These are phyloP conservation scores for Blastobotrys chiropterorum DNA, from an alignment of 805 yeast genomes.

Conservation along the genomic window DNA sequence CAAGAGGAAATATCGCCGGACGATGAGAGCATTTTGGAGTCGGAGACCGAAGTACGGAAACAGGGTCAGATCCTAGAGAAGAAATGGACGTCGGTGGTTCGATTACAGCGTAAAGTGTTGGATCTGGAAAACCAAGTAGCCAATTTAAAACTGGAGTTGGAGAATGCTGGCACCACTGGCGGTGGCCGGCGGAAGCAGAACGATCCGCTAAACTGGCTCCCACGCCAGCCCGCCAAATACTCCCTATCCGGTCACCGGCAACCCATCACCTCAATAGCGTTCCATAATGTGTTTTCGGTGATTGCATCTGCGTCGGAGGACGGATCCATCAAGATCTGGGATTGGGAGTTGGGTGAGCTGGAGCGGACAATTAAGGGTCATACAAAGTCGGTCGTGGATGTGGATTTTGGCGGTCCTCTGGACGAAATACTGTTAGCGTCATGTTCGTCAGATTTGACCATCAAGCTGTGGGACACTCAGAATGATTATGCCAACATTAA, in stretches of 20 bases:
- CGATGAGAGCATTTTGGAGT: conserved; percentile 1
- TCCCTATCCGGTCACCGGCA: conserved; percentile 49
- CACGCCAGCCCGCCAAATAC: conserved; percentile 40
- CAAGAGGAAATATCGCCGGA: conserved; percentile 2
- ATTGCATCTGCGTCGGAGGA: conserved; percentile 63
- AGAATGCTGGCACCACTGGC: conserved; percentile 35
- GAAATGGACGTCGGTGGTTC: conserved; percentile 81
- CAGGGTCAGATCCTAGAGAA: conserved; percentile 45
- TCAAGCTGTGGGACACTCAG: conserved; percentile 66
- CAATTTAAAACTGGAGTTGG: conserved; percentile 37
- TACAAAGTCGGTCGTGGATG: conserved; percentile 56
- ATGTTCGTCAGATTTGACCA: conserved; percentile 44
- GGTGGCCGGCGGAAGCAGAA: conserved; percentile 11
- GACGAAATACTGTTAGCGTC: conserved; percentile 36
- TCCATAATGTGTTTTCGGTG: conserved; percentile 71
- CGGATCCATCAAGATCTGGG: conserved; percentile 72
- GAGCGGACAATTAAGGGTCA: conserved; percentile 66
- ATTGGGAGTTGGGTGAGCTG: conserved; percentile 55
- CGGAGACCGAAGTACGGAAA: conserved; percentile 19
- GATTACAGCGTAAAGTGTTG: conserved; percentile 65
- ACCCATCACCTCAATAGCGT: conserved; percentile 53
- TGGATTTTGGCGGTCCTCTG: conserved; percentile 48
- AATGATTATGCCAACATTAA: conserved; percentile 47
- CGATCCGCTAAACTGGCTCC: conserved; percentile 53
- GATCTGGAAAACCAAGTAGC: conserved; percentile 59